Evolutionary conservation across 352 stramenopile genomes (phyloP).

Genomic region (Globisporangium paddicum): DNA sequence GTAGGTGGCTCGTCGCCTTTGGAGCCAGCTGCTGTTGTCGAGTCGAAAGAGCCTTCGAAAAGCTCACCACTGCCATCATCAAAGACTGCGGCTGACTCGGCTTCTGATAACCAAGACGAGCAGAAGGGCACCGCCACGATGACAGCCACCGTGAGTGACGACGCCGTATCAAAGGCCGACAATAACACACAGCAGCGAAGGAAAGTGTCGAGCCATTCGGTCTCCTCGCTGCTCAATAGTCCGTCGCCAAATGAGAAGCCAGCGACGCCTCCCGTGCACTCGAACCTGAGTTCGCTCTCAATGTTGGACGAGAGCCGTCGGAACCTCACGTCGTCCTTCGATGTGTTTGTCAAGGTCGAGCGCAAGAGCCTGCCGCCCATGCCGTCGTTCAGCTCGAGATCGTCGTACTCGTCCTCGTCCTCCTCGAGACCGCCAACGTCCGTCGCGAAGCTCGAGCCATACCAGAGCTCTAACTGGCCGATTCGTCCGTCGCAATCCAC

Average conservation of each 20-base stretch:
- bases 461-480: constrained; percentile 22
- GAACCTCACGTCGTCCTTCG: constrained; percentile 14
- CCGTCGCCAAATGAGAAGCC: constrained; percentile 39
- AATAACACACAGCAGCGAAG: constrained; percentile 25
- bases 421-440: neutral
- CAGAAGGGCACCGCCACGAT: neutral
- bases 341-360: constrained; percentile 62
- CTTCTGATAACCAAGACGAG: neutral
- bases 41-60: neutral
- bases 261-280: constrained; percentile 20
- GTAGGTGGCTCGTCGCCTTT: neutral
- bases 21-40: neutral
- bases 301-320: constrained; percentile 25
- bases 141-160: neutral
- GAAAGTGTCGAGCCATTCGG: constrained; percentile 46
- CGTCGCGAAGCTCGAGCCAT: constrained; percentile 12
- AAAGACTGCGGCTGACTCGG: neutral
- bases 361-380: constrained; percentile 22
- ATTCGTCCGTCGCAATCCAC: constrained; percentile 6
- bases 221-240: constrained; percentile 75
- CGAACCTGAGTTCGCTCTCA: constrained; percentile 26
- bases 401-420: neutral
- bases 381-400: constrained; percentile 2
- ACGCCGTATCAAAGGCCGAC: neutral
- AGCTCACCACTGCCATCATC: neutral